A percentile compares a stretch with the other conserved stretches of the same genome.
Evolutionary conservation across 2,329 filamentous ascomycete species (phyloP).

Genomic region (Colletotrichum sp.): DNA sequence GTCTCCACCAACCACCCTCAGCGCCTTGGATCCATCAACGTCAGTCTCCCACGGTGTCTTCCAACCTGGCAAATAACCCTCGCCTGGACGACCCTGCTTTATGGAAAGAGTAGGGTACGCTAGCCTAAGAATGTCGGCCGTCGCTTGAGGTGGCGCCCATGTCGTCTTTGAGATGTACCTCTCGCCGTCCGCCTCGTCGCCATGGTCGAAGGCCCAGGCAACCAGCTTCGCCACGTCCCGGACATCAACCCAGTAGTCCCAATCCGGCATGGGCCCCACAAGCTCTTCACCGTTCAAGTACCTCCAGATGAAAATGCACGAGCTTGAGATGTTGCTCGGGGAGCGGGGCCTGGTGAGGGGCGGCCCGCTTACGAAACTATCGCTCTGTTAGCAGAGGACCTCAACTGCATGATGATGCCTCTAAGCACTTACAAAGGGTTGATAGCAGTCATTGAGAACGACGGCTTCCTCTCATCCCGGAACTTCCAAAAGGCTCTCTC

Average conservation of each 20-base stretch:
- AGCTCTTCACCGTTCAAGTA: background rate
- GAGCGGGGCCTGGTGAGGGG: background rate
- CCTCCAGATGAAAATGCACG: background rate
- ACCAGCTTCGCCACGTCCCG: constrained; percentile 47
- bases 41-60: background rate
- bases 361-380: constrained; percentile 6
- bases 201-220: constrained; percentile 40
- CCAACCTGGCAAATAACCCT: constrained; percentile 38
- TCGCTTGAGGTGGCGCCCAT: constrained; percentile 37
- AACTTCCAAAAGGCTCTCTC: constrained; percentile 37
- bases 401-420: constrained; percentile 26
- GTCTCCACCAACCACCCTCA: background rate
- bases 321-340: background rate
- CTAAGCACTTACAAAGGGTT: constrained; percentile 38
- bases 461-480: constrained; percentile 31
- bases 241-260: constrained; percentile 42
- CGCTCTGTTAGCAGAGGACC: constrained; percentile 28
- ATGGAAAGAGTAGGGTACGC: constrained; percentile 41
- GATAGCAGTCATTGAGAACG: constrained; percentile 42
- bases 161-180: constrained; percentile 40
- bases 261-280: background rate
- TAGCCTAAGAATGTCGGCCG: constrained; percentile 43
- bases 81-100: constrained; percentile 37
- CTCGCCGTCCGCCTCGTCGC: constrained; percentile 40
- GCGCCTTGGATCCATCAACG: background rate